A percentile compares a stretch with the other conserved stretches of the same genome.
Conservation (phyloP, 179 eudicot genomes). For the Sideroxylon spinosum region DNA sequence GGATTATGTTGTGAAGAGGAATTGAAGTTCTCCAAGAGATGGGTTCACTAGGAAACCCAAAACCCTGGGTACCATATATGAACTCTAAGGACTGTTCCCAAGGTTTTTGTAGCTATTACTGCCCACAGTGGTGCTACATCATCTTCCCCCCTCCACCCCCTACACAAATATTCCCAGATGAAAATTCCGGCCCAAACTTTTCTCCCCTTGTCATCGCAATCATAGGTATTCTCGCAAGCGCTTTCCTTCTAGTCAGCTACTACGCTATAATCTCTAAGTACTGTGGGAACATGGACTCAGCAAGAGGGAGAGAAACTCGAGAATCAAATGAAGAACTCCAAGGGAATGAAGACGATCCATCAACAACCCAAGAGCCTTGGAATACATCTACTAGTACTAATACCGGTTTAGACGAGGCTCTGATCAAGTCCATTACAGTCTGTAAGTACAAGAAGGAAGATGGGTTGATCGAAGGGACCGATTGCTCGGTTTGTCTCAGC, state of each 20-base stretch:
- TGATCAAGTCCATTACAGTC: constrained; percentile 50
- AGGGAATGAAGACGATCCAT: constrained; percentile 20
- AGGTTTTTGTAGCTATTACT: constrained; percentile 53
- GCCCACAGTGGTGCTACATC: constrained; percentile 72
- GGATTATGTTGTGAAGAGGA: background rate
- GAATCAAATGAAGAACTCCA: constrained; percentile 17
- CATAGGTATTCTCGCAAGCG: constrained; percentile 62
- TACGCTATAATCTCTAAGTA: constrained; percentile 58
- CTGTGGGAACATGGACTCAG: constrained; percentile 31
- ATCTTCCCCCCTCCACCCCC: constrained; percentile 64
- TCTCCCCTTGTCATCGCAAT: constrained; percentile 74
- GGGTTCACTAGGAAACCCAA: constrained; percentile 43
- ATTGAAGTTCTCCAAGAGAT: constrained; percentile 15
- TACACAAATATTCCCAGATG: constrained; percentile 18
- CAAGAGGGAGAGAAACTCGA: constrained; percentile 13
- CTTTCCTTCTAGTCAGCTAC: constrained; percentile 65
- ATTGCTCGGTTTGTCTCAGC: constrained; percentile 65
- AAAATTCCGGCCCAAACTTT: constrained; percentile 31
- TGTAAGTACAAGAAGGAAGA: constrained; percentile 51
- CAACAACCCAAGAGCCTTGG: constrained; percentile 47
- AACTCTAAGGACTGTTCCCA: constrained; percentile 57
- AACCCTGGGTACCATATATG: constrained; percentile 49
- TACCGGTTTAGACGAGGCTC: constrained; percentile 52
- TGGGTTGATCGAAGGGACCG: constrained; percentile 36
- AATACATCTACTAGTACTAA: constrained; percentile 18